phyloP scores from a whole-genome alignment of 371 early-diverging fungal species.

The Rhizopus microsporus region DNA sequence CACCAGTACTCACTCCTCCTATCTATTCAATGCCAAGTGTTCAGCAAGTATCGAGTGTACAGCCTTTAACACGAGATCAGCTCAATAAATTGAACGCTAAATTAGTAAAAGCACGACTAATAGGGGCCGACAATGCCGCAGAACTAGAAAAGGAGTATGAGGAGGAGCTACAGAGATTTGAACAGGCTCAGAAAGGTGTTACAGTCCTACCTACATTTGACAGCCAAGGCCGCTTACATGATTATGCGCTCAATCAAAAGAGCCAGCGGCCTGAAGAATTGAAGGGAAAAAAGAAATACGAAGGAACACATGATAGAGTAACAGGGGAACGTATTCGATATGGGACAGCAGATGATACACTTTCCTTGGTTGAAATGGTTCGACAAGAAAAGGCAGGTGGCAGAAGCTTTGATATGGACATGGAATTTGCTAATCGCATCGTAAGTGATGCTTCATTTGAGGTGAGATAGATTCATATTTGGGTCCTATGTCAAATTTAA shows the following conservation, averaged over 20 bases:
- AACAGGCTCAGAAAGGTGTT: conserved; percentile 29
- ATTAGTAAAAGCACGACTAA: conserved; percentile 77
- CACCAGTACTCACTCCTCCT: background rate
- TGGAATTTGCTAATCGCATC: conserved; percentile 75
- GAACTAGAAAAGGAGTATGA: conserved; percentile 74
- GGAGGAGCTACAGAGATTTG: conserved; percentile 41
- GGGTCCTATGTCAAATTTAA: background rate
- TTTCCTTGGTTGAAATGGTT: conserved; percentile 65
- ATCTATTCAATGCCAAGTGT: conserved; percentile 7
- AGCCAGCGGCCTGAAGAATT: conserved; percentile 10
- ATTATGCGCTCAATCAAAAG: conserved; percentile 38
- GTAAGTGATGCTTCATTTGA: conserved; percentile 74
- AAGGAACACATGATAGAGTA: conserved; percentile 54
- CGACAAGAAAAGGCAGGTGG: conserved; percentile 67
- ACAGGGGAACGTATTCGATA: conserved; percentile 63
- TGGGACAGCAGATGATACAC: conserved; percentile 55
- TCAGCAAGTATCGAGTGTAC: conserved; percentile 14
- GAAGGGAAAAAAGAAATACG: conserved; percentile 52
- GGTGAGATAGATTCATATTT: conserved; percentile 20
- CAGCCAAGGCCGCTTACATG: conserved; percentile 59
- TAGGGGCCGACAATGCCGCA: conserved; percentile 65
- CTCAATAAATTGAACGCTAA: conserved; percentile 87
- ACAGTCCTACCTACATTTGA: conserved; percentile 67
- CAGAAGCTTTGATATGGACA: conserved; percentile 57
- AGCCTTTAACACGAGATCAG: conserved; percentile 61